Base-by-base conservation (phyloP, 2,329 filamentous ascomycete genomes). In the Scedosporium aurantiacum region DNA sequence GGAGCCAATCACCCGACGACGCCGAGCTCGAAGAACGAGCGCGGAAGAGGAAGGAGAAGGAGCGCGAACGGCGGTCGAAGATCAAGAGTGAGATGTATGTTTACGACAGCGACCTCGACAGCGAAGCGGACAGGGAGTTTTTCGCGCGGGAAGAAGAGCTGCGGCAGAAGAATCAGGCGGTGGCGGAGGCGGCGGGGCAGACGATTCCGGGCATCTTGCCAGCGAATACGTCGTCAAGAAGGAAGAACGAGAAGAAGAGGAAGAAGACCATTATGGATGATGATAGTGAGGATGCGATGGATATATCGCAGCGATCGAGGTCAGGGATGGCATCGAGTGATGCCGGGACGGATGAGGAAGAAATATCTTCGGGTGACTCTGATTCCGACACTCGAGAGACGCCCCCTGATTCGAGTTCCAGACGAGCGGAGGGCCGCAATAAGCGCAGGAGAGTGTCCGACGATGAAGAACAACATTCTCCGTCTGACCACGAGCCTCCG, bases 51-150 rank as follows among this genome's bases (percentile, higher is more conserved):
- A 80, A 83, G 60, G 79, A 86, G 60, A 87, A 83, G 66, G 86
- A 96, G 66, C 76, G 83, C n/a, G 90, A 92, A 68, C 91, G 91
- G 73, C 81, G 85, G 57, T 78, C 79, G 37, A 89, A 88, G 70
- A 88, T 94, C 75, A 97, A 97, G 78, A 95, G 89, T 68, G 86
- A 87, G 25, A 74, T 93, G 45, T 93, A 86, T 68, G 88, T 99
- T 58, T 83, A 88, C 62, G 86, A 87, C 43, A 91, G 88, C 66
- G 94, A 97, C 70, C 87, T 82, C n/a, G 91, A 96, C 68, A 85
- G 82, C 40, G 90, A 91, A 56, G 82, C 84, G 62, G 79, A 80
- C 58, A 73, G 77, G 23, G 84, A 82, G 21, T 97, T 97, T 74
- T 97, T 93, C 73, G 85, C 81, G 2, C 80, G 83, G 16, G 92